Percentiles rank a stretch among this genome's conserved stretches.
Conservation (phyloP, 106 monocot genomes). For the Iris macrosiphon region DNA sequence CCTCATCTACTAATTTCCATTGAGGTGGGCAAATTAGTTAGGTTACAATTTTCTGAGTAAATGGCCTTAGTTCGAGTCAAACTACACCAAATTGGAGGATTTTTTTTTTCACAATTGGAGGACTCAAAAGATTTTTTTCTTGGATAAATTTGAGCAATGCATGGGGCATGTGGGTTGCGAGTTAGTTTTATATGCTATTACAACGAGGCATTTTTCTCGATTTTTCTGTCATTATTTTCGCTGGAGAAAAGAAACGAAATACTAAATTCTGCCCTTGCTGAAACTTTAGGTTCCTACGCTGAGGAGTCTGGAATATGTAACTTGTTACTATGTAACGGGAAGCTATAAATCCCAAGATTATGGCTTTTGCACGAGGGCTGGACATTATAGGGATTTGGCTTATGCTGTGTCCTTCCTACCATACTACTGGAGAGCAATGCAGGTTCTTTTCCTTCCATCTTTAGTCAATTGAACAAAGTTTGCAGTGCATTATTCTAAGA, state of each 20-base stretch:
- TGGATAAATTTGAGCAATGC: too few species aligned
- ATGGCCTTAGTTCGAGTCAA: too few species aligned
- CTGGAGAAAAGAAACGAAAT: background rate
- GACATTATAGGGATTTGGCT: conserved; percentile 58
- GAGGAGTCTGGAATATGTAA: conserved; percentile 59
- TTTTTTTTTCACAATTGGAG: too few species aligned
- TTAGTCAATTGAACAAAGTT: background rate
- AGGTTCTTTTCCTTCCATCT: conserved; percentile 34
- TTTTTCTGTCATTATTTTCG: background rate
- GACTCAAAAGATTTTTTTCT: too few species aligned
- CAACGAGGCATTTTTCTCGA: background rate
- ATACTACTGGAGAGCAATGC: conserved; percentile 99
- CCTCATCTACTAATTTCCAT: too few species aligned
- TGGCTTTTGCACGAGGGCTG: conserved; percentile 47
- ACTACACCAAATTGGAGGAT: too few species aligned
- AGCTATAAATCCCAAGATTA: conserved; percentile 91
- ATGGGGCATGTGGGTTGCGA: too few species aligned
- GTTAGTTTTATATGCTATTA: too few species aligned
- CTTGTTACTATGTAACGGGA: conserved; percentile 97
- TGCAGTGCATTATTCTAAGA: too few species aligned
- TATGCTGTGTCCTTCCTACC: conserved; percentile 85
- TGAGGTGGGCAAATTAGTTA: too few species aligned
- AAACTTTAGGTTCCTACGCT: conserved; percentile 56
- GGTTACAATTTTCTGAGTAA: too few species aligned
- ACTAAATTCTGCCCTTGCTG: background rate